A percentile compares a stretch with the other conserved stretches of the same genome.
phyloP scores from a whole-genome alignment of 2,329 filamentous ascomycete genomes.

The Colletotrichum musicola region DNA sequence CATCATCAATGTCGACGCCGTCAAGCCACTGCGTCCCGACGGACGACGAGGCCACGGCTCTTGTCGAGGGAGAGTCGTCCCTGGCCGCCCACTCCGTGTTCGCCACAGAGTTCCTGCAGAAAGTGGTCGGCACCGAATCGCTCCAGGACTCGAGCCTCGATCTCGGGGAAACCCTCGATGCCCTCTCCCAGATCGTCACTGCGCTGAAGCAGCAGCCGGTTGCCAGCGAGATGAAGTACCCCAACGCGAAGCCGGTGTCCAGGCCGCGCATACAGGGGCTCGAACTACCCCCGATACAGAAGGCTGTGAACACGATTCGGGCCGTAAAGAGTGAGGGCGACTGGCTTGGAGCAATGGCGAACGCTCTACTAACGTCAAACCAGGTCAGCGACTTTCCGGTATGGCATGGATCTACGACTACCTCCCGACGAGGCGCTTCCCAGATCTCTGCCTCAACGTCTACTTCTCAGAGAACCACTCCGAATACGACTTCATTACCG shows the following conservation, averaged over 20 bases:
- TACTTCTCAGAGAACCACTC: slow-evolving; percentile 50
- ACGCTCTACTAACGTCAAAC: no score
- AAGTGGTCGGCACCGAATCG: slow-evolving; percentile 49
- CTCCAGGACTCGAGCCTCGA: slow-evolving; percentile 45
- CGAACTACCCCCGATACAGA: slow-evolving; percentile 38
- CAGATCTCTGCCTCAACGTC: slow-evolving; percentile 49
- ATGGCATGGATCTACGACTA: slow-evolving; percentile 48
- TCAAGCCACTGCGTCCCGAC: slow-evolving; percentile 28
- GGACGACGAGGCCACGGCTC: slow-evolving; percentile 45
- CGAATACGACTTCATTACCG: slow-evolving; percentile 49
- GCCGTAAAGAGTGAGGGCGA: slow-evolving; percentile 18
- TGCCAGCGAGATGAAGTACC: slow-evolving; percentile 45
- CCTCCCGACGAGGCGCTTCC: slow-evolving; percentile 46
- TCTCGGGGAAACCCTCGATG: slow-evolving; percentile 51
- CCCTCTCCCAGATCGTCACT: slow-evolving; percentile 49
- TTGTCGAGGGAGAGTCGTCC: slow-evolving; percentile 60
- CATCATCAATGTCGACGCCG: slow-evolving; percentile 30
- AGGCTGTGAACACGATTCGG: slow-evolving; percentile 28
- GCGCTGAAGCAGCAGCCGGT: slow-evolving; percentile 45
- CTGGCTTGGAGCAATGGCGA: not conserved
- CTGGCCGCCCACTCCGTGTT: slow-evolving; percentile 60
- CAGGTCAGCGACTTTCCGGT: not conserved
- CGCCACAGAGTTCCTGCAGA: slow-evolving; percentile 58
- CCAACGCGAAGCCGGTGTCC: slow-evolving; percentile 37
- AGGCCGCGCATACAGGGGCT: slow-evolving; percentile 25